These are phyloP conservation scores for Tetrahymena borealis DNA, from an alignment of 73 alveolate genomes.

Conservation along the genomic window DNA sequence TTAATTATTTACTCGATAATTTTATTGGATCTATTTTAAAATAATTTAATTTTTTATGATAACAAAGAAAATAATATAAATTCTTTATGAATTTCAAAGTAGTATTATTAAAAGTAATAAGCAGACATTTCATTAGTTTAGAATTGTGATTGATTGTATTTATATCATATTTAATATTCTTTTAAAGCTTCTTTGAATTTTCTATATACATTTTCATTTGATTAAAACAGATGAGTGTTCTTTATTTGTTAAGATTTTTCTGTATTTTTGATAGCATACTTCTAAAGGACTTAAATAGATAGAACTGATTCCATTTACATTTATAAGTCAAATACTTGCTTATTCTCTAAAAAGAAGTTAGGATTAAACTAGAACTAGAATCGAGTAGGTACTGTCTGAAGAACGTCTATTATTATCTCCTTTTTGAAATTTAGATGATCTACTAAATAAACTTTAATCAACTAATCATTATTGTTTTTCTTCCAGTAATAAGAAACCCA, in stretches of 20 bases:
- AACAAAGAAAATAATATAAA: too few relatives aligned
- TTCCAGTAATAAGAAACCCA: background rate
- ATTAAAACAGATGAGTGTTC: background rate
- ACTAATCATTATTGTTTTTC: background rate
- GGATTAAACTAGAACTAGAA: background rate
- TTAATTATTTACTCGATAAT: too few relatives aligned
- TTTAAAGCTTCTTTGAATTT: background rate
- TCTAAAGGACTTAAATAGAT: background rate
- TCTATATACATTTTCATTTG: background rate
- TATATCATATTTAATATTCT: background rate
- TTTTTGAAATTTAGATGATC: background rate
- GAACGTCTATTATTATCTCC: background rate
- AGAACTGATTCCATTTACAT: background rate
- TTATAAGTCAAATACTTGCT: too few relatives aligned
- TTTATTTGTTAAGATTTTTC: background rate
- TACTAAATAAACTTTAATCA: background rate
- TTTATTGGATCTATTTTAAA: too few relatives aligned
- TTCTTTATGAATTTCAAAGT: too few relatives aligned
- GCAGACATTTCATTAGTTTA: too few relatives aligned
- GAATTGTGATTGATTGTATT: too few relatives aligned
- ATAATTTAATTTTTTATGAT: too few relatives aligned
- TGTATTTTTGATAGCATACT: background rate
- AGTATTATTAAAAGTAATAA: too few relatives aligned
- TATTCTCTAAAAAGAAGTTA: background rate
- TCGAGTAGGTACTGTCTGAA: background rate